Evolutionary conservation across 179 eudicot genomes (phyloP).

Genomic region (Beta corolliflora): DNA sequence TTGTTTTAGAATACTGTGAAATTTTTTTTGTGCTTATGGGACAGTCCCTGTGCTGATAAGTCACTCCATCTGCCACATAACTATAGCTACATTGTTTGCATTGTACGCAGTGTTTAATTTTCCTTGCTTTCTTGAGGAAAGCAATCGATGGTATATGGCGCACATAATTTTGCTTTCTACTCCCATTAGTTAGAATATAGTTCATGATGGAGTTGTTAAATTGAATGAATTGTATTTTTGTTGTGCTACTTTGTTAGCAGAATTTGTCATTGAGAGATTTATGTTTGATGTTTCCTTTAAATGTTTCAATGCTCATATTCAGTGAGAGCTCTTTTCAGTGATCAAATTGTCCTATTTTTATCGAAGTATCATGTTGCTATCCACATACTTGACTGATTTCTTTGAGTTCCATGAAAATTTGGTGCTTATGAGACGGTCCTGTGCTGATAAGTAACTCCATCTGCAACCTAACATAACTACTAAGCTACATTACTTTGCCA

Average conservation of each 20-base stretch:
- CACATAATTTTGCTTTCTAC: not conserved
- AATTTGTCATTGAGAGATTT: not conserved
- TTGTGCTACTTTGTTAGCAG: not conserved
- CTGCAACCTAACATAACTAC: constrained; percentile 34
- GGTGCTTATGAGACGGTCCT: constrained; percentile 43
- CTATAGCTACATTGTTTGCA: constrained; percentile 13
- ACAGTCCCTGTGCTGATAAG: constrained; percentile 28
- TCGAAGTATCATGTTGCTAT: too few relatives aligned
- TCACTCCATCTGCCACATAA: constrained; percentile 17
- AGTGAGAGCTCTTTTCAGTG: too few relatives aligned
- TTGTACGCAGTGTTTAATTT: not conserved
- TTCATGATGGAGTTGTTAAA: not conserved
- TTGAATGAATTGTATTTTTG: not conserved
- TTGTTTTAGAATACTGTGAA: not conserved
- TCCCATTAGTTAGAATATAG: not conserved
- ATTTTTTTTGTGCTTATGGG: constrained; percentile 16
- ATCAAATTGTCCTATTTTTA: not conserved
- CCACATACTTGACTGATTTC: not conserved
- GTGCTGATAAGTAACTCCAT: constrained; percentile 27
- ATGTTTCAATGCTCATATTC: not conserved
- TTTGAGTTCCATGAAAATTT: not conserved
- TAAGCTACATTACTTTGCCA: constrained; percentile 33
- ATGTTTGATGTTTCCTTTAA: too few relatives aligned
- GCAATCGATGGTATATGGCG: not conserved
- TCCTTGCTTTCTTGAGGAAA: not conserved